phyloP scores from a whole-genome alignment of 805 yeast species.

The Teunomyces panamensis region DNA sequence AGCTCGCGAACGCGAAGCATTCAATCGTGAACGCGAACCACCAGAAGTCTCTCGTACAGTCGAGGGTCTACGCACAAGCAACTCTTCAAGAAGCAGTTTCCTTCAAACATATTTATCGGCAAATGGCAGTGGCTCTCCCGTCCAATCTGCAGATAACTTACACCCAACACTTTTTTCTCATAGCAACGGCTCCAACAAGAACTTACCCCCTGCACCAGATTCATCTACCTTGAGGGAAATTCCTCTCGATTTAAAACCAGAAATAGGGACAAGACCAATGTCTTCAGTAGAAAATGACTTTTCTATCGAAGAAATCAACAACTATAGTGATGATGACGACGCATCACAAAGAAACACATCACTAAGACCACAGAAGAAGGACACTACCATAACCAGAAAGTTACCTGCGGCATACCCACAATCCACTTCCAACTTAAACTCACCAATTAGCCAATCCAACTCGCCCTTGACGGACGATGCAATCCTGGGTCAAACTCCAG shows the following conservation, averaged over 20 bases:
- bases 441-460: conserved; percentile 14
- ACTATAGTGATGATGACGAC: conserved; percentile 38
- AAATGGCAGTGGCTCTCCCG: conserved; percentile 7
- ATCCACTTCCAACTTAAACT: background rate
- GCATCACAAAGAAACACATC: conserved; percentile 8
- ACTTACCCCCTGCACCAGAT: conserved; percentile 8
- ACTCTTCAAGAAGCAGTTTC: conserved; percentile 11
- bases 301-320: conserved; percentile 38
- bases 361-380: conserved; percentile 8
- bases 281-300: conserved; percentile 9
- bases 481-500: conserved; percentile 5
- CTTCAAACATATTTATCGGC: conserved; percentile 10
- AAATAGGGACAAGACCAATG: background rate
- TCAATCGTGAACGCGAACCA: conserved; percentile 16
- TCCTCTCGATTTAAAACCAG: conserved; percentile 7
- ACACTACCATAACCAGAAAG: background rate
- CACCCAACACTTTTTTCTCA: background rate
- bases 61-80: conserved; percentile 6
- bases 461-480: conserved; percentile 9
- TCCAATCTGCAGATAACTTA: background rate
- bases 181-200: conserved; percentile 5
- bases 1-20: conserved; percentile 10
- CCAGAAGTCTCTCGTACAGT: conserved; percentile 5
- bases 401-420: conserved; percentile 4
- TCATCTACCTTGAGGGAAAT: conserved; percentile 4